Percentiles rank a stretch among this genome's conserved stretches.
Evolutionary conservation across 768 basidiomycete genomes (phyloP).

Genomic region (Tulasnella sp.): DNA sequence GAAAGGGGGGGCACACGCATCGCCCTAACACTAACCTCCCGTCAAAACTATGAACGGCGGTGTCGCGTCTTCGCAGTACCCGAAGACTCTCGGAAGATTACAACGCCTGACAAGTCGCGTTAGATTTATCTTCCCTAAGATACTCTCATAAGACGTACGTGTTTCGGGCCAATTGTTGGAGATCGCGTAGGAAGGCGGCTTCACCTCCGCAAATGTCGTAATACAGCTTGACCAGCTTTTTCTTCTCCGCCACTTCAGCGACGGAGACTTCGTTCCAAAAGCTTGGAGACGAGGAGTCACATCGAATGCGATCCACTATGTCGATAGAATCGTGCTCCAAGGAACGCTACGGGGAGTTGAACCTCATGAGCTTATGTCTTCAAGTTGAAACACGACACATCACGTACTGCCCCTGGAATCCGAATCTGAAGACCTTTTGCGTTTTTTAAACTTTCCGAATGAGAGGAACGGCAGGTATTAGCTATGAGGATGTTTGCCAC

Average conservation of each 20-base stretch:
- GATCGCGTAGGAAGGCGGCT: neutral
- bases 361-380: neutral
- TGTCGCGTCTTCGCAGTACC: neutral
- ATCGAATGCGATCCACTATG: neutral
- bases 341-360: neutral
- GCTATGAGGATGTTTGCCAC: neutral
- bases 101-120: neutral
- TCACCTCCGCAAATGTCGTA: neutral
- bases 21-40: neutral
- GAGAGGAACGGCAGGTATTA: neutral
- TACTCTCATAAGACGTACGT: neutral
- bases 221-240: neutral
- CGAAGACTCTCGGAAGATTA: neutral
- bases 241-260: neutral
- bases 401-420: neutral
- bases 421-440: neutral
- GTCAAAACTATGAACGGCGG: neutral
- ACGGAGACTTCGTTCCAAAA: neutral
- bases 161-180: neutral
- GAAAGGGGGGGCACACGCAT: neutral
- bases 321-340: neutral
- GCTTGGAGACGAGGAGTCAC: neutral
- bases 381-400: neutral
- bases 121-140: neutral
- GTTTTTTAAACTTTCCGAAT: neutral